Conservation (phyloP, 1,284 basidiomycete genomes). For the Sparassis latifolia region DNA sequence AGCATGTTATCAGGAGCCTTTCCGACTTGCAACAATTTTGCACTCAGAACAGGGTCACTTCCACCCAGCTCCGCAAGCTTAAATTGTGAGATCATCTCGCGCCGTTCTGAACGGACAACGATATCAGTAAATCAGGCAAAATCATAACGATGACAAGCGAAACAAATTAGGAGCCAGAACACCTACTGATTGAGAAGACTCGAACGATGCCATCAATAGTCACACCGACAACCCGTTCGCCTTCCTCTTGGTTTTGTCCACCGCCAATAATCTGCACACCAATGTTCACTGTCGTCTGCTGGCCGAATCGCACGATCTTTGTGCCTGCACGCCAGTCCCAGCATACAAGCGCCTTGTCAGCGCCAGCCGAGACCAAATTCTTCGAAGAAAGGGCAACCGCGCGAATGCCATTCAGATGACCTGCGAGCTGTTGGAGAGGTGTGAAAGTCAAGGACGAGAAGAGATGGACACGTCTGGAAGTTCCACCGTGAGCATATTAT, state of each 20-base stretch:
- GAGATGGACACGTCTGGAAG: conserved; percentile 6
- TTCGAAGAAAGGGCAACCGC: conserved; percentile 83
- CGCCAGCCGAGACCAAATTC: conserved; percentile 85
- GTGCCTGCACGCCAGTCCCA: conserved; percentile 85
- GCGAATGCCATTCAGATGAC: conserved; percentile 75
- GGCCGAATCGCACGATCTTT: conserved; percentile 86
- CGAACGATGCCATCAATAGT: conserved; percentile 90
- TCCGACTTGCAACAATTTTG: conserved; percentile 70
- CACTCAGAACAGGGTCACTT: conserved; percentile 54
- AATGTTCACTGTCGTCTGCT: conserved; percentile 89
- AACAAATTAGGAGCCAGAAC: neutral
- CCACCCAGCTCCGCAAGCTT: conserved; percentile 77
- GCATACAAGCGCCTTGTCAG: conserved; percentile 84
- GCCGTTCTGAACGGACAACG: conserved; percentile 36
- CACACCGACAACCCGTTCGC: conserved; percentile 78
- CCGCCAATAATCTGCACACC: conserved; percentile 77
- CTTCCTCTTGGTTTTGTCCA: conserved; percentile 42
- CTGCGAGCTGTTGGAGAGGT: conserved; percentile 77
- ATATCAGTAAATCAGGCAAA: conserved; percentile 2
- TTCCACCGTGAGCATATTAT: neutral
- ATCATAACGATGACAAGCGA: neutral
- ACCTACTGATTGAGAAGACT: conserved; percentile 82
- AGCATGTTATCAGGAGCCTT: conserved; percentile 77
- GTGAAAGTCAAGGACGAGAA: conserved; percentile 49
- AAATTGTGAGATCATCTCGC: conserved; percentile 91